Base-by-base conservation (phyloP, 805 yeast genomes). In the Candida loeiensis region DNA sequence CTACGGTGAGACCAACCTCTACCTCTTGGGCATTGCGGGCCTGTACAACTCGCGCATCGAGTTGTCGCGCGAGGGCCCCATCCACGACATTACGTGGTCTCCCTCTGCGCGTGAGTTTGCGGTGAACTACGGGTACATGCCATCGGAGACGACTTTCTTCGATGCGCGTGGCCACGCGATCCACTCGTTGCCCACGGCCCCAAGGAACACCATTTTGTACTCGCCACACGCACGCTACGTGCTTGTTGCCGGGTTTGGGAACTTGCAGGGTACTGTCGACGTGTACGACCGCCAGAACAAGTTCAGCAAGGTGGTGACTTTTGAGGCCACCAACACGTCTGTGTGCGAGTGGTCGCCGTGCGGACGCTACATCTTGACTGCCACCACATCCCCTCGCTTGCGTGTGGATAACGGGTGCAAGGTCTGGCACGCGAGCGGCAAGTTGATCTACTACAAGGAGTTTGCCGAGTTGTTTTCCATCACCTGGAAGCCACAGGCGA, bases 301-400 rank as follows among this genome's bases (percentile, higher is more conserved):
- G 63, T 91, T 89, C 61, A 66, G 73, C 41, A 85, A 86, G 61
- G 77, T 93, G 39, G 73, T 89, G 15, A 74, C 86, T 14, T 84
- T 93, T 55, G 86, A 87, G 56, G 99, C 98, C 11, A 69, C 96
- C 33, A 95, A 93, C 68, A 89, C 98, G 12, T 83, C 95, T n/a
- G 95, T 84, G 33, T 91, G 96, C 61, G 87, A 86, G 61, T 93
- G 99, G 99, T 82, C 95, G 2, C 99, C 99, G 7, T 95, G 93
- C 64, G 98, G 99, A 27, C 80, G 93, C 55, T 89, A 75, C 57
- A 80, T 93, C 43, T 68, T 93, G 61, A 91, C 98, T 12, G 98
- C 99, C 14, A 95, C 98, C 4, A 93, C 98, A 0, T 80, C 96
- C 15, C 99, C 99, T 48, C 77, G 99, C 54, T 76, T 93, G 53